Conservation (phyloP, 352 stramenopile genomes). For the Phytophthora nicotianae region DNA sequence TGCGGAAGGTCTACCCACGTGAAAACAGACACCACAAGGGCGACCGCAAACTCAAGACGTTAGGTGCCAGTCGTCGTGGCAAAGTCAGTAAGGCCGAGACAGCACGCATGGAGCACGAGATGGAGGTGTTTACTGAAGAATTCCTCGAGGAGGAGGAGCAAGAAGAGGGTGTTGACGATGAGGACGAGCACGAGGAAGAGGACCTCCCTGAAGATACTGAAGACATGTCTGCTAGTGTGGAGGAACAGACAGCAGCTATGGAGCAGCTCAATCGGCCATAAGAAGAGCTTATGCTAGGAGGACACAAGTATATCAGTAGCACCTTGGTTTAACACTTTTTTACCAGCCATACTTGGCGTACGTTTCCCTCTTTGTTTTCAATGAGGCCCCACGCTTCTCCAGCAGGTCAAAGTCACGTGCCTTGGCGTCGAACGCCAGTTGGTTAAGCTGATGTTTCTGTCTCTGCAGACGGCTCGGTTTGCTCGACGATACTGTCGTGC, state of each 20-base stretch:
- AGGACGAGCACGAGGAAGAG: slow-evolving; percentile 23
- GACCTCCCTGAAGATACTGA: slow-evolving; percentile 13
- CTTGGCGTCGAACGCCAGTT: slow-evolving; percentile 83
- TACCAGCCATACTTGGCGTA: slow-evolving; percentile 87
- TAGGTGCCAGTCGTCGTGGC: slow-evolving; percentile 37
- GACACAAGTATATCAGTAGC: slow-evolving; percentile 8
- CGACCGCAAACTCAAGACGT: slow-evolving; percentile 52
- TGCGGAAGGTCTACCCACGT: slow-evolving; percentile 70
- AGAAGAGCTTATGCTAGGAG: slow-evolving; percentile 6
- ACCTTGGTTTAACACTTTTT: slow-evolving; percentile 11
- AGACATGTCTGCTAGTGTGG: slow-evolving; percentile 18
- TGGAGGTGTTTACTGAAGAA: slow-evolving; percentile 67
- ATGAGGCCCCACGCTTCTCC: slow-evolving; percentile 58
- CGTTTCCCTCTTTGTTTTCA: slow-evolving; percentile 82
- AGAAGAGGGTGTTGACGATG: slow-evolving; percentile 27
- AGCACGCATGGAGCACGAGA: slow-evolving; percentile 54
- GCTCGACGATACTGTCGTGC: slow-evolving; percentile 50
- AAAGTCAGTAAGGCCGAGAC: slow-evolving; percentile 65
- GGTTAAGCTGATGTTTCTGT: slow-evolving; percentile 85
- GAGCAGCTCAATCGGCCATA: slow-evolving; percentile 32
- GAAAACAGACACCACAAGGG: slow-evolving; percentile 49
- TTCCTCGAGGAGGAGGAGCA: slow-evolving; percentile 61
- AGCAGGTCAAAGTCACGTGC: slow-evolving; percentile 71
- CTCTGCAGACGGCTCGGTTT: slow-evolving; percentile 78
- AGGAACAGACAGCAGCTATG: slow-evolving; percentile 37